These are phyloP conservation scores for Lactifluus piperatus DNA, from an alignment of 768 basidiomycete genomes.

Conservation along the genomic window DNA sequence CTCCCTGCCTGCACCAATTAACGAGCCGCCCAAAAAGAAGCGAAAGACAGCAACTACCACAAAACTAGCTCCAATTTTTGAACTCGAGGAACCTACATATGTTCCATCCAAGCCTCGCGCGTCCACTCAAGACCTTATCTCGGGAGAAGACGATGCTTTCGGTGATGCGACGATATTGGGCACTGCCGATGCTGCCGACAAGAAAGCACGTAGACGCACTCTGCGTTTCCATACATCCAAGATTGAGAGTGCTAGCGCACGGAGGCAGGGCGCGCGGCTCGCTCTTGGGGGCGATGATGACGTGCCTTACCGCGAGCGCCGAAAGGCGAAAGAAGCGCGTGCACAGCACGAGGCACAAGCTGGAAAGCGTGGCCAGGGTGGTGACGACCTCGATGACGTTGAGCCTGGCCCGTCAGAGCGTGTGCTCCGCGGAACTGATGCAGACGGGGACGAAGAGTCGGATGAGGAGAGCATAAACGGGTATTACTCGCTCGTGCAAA, in stretches of 20 bases:
- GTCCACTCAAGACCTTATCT: constrained; percentile 17
- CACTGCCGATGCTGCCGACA: constrained; percentile 72
- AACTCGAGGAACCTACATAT: constrained; percentile 77
- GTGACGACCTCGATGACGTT: constrained; percentile 57
- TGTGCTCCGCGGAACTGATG: constrained; percentile 26
- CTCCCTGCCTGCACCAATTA: not conserved
- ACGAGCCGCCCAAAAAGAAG: constrained; percentile 45
- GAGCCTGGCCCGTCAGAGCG: constrained; percentile 34
- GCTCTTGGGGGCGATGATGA: constrained; percentile 90
- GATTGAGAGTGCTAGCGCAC: constrained; percentile 73
- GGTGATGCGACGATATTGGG: constrained; percentile 69
- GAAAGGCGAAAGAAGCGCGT: constrained; percentile 51
- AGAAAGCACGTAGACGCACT: constrained; percentile 69
- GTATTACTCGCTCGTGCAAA: constrained; percentile 89
- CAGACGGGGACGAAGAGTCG: constrained; percentile 33
- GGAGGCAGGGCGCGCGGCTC: constrained; percentile 65
- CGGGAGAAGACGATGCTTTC: constrained; percentile 38
- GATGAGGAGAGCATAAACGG: constrained; percentile 47
- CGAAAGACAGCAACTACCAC: constrained; percentile 40
- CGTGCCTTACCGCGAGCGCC: constrained; percentile 76
- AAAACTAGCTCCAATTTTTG: constrained; percentile 42
- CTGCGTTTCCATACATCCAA: constrained; percentile 91
- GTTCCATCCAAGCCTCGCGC: constrained; percentile 23
- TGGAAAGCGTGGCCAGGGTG: constrained; percentile 42
- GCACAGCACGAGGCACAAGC: constrained; percentile 45